A percentile compares a stretch with the other conserved stretches of the same genome.
phyloP scores from a whole-genome alignment of 306 rosid genomes.

The Quercus parvula region DNA sequence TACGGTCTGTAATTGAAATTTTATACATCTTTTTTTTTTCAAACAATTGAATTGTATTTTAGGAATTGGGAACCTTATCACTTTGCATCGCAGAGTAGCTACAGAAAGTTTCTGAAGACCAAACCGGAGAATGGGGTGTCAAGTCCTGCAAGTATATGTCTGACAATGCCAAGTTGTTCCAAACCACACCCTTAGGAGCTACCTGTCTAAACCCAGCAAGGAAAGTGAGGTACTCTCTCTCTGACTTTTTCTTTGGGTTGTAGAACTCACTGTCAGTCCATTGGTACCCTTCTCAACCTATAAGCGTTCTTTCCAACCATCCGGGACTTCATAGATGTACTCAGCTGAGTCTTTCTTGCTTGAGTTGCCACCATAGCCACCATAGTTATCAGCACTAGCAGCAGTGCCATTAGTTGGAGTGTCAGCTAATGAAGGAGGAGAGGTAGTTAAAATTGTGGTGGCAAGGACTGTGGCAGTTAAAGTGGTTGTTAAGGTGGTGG shows the following conservation, averaged over 20 bases:
- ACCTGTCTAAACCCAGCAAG: conserved; percentile 64
- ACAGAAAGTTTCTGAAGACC: no score
- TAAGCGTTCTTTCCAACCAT: conserved; percentile 87
- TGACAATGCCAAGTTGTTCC: conserved; percentile 73
- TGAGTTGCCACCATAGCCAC: conserved; percentile 38
- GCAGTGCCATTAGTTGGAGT: conserved; percentile 59
- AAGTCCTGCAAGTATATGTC: conserved; percentile 72
- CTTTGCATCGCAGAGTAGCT: no score
- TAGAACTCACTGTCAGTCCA: conserved; percentile 88
- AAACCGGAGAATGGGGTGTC: no score
- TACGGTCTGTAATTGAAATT: no score
- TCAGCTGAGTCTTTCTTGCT: conserved; percentile 68
- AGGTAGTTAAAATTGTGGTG: conserved; percentile 39
- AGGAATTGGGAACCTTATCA: no score
- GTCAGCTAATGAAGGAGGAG: conserved; percentile 52
- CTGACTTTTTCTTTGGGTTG: conserved; percentile 72
- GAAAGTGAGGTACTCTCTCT: conserved; percentile 74
- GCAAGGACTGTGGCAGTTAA: conserved; percentile 49
- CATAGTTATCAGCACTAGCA: conserved; percentile 87
- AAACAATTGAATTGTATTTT: no score
- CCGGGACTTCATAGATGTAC: conserved; percentile 74
- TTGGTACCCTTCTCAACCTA: conserved; percentile 83
- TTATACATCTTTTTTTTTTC: no score
- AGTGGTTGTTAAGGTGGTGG: conserved; percentile 23
- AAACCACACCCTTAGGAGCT: conserved; percentile 65